phyloP scores from a whole-genome alignment of 2,329 filamentous ascomycete genomes.

The Xylariaceae sp. region DNA sequence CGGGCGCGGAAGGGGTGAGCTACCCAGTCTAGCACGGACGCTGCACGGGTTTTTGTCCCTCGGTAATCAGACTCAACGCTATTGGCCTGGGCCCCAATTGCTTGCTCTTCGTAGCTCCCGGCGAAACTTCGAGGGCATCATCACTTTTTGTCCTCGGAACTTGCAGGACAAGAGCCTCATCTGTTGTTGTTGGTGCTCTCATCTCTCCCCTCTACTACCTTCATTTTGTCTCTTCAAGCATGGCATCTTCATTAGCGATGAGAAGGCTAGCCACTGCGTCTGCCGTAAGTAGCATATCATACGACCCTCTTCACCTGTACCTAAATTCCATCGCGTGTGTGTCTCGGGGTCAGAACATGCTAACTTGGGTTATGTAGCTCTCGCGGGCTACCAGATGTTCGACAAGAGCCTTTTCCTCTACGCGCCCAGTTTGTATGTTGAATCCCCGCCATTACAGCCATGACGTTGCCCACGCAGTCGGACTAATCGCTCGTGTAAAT shows the following conservation, averaged over 20 bases:
- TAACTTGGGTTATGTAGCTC: conserved; percentile 54
- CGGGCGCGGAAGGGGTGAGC: conserved; percentile 8
- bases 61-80: conserved; percentile 41
- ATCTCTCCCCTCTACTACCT: conserved; percentile 21
- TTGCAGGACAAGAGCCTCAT: conserved; percentile 43
- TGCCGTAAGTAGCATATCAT: conserved; percentile 53
- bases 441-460: conserved; percentile 11
- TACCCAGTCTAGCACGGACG: neutral
- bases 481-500: conserved; percentile 27
- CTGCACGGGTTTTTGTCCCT: conserved; percentile 36
- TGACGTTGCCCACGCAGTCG: neutral
- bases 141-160: conserved; percentile 36
- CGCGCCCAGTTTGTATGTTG: conserved; percentile 74
- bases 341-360: too few relatives aligned
- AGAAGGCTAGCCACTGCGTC: conserved; percentile 63
- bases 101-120: conserved; percentile 31
- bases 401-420: conserved; percentile 84
- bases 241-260: conserved; percentile 70
- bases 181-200: conserved; percentile 25
- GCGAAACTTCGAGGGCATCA: conserved; percentile 40
- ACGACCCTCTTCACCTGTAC: conserved; percentile 1
- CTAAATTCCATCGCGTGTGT: too few relatives aligned
- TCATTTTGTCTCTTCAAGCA: conserved; percentile 40
- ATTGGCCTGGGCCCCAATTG: conserved; percentile 37
- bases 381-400: conserved; percentile 67